A percentile compares a stretch with the other conserved stretches of the same genome.
Conservation (phyloP, 2,329 filamentous ascomycete species). For the Davidsoniella eucalypti region DNA sequence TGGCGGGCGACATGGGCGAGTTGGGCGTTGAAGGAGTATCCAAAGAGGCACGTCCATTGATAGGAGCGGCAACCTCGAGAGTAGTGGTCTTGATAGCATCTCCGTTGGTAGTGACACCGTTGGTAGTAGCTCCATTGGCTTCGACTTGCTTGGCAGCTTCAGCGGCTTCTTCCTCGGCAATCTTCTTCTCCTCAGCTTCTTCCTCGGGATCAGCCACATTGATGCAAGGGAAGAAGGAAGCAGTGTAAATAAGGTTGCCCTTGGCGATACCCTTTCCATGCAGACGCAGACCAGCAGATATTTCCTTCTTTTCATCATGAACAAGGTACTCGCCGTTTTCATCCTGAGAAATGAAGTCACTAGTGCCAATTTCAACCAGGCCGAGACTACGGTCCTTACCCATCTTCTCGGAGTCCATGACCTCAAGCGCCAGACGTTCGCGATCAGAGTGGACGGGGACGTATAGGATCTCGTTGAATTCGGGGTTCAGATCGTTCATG, state of each 20-base stretch:
- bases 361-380: conserved; percentile 56
- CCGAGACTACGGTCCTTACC: conserved; percentile 83
- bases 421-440: conserved; percentile 75
- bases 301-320: conserved; percentile 56
- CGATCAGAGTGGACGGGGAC: conserved; percentile 72
- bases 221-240: conserved; percentile 77
- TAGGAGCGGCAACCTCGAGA: conserved; percentile 6
- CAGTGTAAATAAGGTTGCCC: conserved; percentile 66
- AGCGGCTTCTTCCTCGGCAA: conserved; percentile 23
- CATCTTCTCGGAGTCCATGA: conserved; percentile 91
- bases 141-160: conserved; percentile 18
- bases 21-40: conserved; percentile 21
- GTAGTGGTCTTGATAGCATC: conserved; percentile 16
- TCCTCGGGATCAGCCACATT: conserved; percentile 82
- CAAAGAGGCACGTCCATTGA: conserved; percentile 8
- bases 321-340: conserved; percentile 68
- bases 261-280: conserved; percentile 59
- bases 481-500: conserved; percentile 85
- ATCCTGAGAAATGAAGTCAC: conserved; percentile 64
- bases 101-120: conserved; percentile 9
- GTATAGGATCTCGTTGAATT: conserved; percentile 92
- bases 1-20: conserved; percentile 19
- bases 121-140: conserved; percentile 1
- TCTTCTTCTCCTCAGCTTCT: conserved; percentile 44
- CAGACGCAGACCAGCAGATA: conserved; percentile 53